Evolutionary conservation across 495 filamentous ascomycete genomes (phyloP), one percentile per base, ranked within the genome.

Genomic region (Xylaria flabelliformis): DNA sequence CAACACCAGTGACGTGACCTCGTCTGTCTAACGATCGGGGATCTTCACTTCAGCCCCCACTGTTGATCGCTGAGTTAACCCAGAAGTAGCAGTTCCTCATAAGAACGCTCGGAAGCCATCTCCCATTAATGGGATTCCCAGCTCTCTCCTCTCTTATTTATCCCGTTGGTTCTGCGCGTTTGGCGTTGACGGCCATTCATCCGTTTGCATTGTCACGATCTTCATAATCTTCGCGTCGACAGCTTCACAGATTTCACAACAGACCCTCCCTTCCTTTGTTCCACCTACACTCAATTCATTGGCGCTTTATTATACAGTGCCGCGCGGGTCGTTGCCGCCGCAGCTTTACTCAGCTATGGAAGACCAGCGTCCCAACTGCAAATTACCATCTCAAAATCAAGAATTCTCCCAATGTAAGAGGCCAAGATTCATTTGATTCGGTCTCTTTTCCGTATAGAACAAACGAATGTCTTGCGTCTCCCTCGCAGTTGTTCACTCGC

Each of bases 381-480:
- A 59, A 29, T 56, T 26, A 9, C 24, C 41, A 58, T 36, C 56
- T 8, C 46, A 41, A 17, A n/a, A 12, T 48, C 48, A 39, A 34
- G 4, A 24, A n/a, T 53, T 48, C 29, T 34, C 42, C 41, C 67
- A 61, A 53, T 41, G 63, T 53, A 56, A 51, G 72, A 64, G 72
- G 64, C 69, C 69, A 39, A 71, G 32, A 9, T 73, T 73, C 50
- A 62, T 74, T 66, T 70, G 61, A 61, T 67, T 74, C 53, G 69
- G 64, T 74, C 72, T 74, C 67, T 36, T 69, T 72, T 79, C 77
- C 56, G 73, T 76, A 73, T 68, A 73, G 67, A 77, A 76, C 72
- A 78, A 75, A 74, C 59, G 71, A 71, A 71, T 78, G 77, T 75
- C 62, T 70, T 76, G 39, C 42, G 69, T 74, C 69, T 64, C 64